These are phyloP conservation scores for Chlorella sorokiniana DNA, from an alignment of 139 green algal species.

Conservation along the genomic window DNA sequence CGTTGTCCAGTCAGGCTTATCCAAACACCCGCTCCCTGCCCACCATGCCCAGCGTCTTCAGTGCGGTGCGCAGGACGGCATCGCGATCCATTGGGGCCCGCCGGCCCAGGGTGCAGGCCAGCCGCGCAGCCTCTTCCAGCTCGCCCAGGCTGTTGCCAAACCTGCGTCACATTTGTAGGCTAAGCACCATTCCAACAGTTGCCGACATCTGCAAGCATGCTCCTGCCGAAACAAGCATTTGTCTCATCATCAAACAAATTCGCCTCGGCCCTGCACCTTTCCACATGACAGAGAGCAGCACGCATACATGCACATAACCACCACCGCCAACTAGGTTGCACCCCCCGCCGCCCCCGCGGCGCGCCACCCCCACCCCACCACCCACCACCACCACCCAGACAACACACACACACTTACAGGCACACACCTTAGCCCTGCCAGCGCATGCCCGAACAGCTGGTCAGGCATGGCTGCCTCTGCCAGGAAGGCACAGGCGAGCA, in stretches of 20 bases:
- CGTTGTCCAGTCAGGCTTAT: too few species aligned
- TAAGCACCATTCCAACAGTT: background rate
- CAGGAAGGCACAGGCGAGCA: conserved; percentile 61
- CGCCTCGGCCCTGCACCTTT: too few species aligned
- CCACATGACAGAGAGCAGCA: too few species aligned
- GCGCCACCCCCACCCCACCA: too few species aligned
- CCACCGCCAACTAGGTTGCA: too few species aligned
- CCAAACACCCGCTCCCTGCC: too few species aligned
- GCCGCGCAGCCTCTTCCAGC: conserved; percentile 42
- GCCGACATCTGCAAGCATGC: background rate
- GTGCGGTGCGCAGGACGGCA: background rate
- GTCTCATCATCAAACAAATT: too few species aligned
- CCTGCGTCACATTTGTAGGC: conserved; percentile 37
- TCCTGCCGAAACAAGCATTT: too few species aligned
- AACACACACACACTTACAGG: too few species aligned
- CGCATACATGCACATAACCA: background rate
- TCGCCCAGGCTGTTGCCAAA: conserved; percentile 50
- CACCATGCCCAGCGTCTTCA: conserved; percentile 22
- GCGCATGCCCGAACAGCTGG: conserved; percentile 68
- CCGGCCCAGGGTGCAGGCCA: conserved; percentile 45
- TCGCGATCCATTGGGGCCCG: background rate
- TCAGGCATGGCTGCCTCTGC: conserved; percentile 61
- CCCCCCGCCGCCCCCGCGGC: too few species aligned
- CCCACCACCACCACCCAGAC: too few species aligned
- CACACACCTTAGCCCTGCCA: conserved; percentile 16